Percentiles rank a stretch among this genome's conserved stretches.
Evolutionary conservation across 1,139 yeast genomes (phyloP).

Genomic region (Arxiozyma heterogenica): DNA sequence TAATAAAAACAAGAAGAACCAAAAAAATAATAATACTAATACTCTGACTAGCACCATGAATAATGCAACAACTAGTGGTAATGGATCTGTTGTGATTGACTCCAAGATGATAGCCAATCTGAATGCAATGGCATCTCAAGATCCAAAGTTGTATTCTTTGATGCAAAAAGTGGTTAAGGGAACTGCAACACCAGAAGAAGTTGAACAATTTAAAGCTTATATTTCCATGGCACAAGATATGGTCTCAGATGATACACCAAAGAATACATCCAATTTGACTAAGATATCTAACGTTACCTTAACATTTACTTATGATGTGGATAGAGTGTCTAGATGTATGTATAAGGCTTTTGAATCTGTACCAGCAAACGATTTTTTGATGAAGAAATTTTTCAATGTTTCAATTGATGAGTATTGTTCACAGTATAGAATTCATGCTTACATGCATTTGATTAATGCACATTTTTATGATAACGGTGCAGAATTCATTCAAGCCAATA

Average conservation of each 20-base stretch:
- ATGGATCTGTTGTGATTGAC: conserved; percentile 40
- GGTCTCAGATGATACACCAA: conserved; percentile 38
- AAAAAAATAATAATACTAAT: neutral
- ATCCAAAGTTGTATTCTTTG: conserved; percentile 53
- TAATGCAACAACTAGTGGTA: neutral
- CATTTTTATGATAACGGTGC: conserved; percentile 25
- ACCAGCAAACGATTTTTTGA: conserved; percentile 22
- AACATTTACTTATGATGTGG: conserved; percentile 14
- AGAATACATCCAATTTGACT: neutral
- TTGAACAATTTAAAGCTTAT: conserved; percentile 65
- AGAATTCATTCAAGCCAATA: conserved; percentile 26
- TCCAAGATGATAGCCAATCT: conserved; percentile 74
- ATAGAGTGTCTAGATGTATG: conserved; percentile 20
- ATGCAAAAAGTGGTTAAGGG: conserved; percentile 85
- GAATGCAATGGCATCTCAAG: conserved; percentile 69
- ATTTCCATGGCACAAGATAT: conserved; percentile 66
- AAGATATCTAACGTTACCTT: neutral
- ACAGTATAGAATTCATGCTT: conserved; percentile 18
- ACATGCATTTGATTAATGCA: conserved; percentile 18
- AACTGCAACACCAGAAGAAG: conserved; percentile 59
- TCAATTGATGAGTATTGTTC: conserved; percentile 19
- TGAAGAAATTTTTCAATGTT: conserved; percentile 25
- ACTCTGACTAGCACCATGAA: neutral
- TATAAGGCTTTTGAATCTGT: conserved; percentile 24
- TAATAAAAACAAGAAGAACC: neutral